These are phyloP conservation scores for Ceratobasidium sp. DNA, from an alignment of 1,284 basidiomycete genomes.

Conservation along the genomic window DNA sequence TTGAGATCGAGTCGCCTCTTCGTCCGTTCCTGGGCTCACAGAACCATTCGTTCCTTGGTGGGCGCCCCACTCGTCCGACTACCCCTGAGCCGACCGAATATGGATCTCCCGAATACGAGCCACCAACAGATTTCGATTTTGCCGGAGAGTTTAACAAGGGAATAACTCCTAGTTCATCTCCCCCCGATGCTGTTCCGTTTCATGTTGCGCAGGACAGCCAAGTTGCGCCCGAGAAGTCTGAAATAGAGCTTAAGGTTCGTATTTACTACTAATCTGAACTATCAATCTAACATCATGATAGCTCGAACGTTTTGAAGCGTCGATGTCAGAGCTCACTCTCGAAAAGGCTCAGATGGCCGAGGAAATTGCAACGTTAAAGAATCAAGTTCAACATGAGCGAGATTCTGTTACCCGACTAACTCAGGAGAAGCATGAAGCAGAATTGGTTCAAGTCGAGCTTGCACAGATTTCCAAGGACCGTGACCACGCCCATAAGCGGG, in stretches of 20 bases:
- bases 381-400: conserved; percentile 28
- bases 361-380: conserved; percentile 20
- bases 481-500: conserved; percentile 1
- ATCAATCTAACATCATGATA: background rate
- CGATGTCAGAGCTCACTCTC: conserved; percentile 15
- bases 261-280: background rate
- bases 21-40: background rate
- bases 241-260: conserved; percentile 21
- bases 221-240: background rate
- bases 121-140: conserved; percentile 15
- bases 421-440: conserved; percentile 13
- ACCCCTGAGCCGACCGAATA: conserved; percentile 30
- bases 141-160: background rate
- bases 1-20: background rate
- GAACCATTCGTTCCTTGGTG: conserved; percentile 13
- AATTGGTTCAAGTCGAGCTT: conserved; percentile 21
- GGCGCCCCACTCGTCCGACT: conserved; percentile 16
- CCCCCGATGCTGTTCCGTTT: background rate
- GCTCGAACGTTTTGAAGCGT: conserved; percentile 11
- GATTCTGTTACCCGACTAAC: background rate
- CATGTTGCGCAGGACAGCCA: background rate
- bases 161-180: conserved; percentile 14
- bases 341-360: conserved; percentile 27
- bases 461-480: conserved; percentile 15
- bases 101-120: conserved; percentile 31